Base-by-base conservation (phyloP, 2,329 filamentous ascomycete genomes). In the Ophioceras dolichostomum region DNA sequence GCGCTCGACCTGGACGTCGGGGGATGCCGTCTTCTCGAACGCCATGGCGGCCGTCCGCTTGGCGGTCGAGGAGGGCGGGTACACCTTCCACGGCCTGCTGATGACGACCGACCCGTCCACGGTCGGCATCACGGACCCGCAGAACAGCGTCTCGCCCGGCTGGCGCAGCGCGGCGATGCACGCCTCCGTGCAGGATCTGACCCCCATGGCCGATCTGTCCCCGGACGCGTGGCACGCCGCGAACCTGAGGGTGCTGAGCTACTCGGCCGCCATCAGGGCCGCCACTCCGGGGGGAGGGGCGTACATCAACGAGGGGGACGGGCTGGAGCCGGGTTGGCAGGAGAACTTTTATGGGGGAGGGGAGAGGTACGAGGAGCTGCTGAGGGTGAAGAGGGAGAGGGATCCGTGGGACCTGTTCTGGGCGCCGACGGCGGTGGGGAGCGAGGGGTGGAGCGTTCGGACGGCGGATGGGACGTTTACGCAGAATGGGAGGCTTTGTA, bases 261-360 rank as follows among this genome's bases (percentile, higher is more conserved):
- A 43, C 28, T 43, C 49, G 31, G 39, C 47, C 16, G 26, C 22
- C 2, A 43, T 50, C 12, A 37, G 46, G 18, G 45, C 44, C 5
- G 48, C 52, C 2, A 58, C 55, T 13, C 53, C 55, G 5, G 51
- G 46, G 0, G 44, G 49, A 4, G 57, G 57, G 0, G 41, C 52
- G 3, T 60, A 61, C 39, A 45, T 58, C 48, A 64, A 63, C 39
- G 62, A 67, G 48, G 59, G 54, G 2, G 57, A 64, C 44, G 57
- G 58, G n/a, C 45, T 41, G 16, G 51, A 61, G 42, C 51, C 51
- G 1, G 33, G 54, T 13, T 61, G 50, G 45, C 49, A 58, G 41
- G 35, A 48, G 20, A 49, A 39, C 9, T 61, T 60, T 42, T 61
- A 53, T 41, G 59, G 56, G 6, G n/a, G n/a, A n/a, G 18, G 31